phyloP scores from a whole-genome alignment of 441 rosid genomes.

The Aleurites moluccanus region DNA sequence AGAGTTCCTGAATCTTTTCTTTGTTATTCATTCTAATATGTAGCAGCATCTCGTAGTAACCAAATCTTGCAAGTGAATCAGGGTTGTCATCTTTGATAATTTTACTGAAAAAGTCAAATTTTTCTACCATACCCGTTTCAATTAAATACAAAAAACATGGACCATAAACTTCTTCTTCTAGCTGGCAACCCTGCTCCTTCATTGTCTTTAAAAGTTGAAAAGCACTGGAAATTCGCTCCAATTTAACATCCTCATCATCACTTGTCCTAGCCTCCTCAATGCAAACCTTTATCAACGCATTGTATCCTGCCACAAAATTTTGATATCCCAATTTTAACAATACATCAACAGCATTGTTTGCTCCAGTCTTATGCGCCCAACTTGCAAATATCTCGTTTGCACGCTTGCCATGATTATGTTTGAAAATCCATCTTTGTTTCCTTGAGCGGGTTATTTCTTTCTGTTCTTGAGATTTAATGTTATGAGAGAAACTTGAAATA shows the following conservation, averaged over 20 bases:
- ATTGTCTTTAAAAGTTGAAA: slow-evolving; percentile 41
- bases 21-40: slow-evolving; percentile 46
- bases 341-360: slow-evolving; percentile 43
- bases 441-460: slow-evolving; percentile 60
- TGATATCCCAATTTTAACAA: slow-evolving; percentile 65
- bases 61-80: slow-evolving; percentile 47
- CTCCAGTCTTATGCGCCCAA: slow-evolving; percentile 55
- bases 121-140: slow-evolving; percentile 63
- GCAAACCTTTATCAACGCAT: slow-evolving; percentile 46
- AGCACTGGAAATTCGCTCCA: slow-evolving; percentile 46
- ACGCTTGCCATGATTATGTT: slow-evolving; percentile 33
- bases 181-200: slow-evolving; percentile 60
- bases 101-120: slow-evolving; percentile 45
- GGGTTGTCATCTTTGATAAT: slow-evolving; percentile 45
- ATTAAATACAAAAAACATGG: slow-evolving; percentile 59
- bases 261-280: slow-evolving; percentile 49
- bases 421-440: slow-evolving; percentile 54
- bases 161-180: slow-evolving; percentile 63
- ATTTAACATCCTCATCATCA: slow-evolving; percentile 46
- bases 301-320: slow-evolving; percentile 62
- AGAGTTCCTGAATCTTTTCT: slow-evolving; percentile 59
- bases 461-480: slow-evolving; percentile 26
- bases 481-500: slow-evolving; percentile 26
- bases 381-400: slow-evolving; percentile 35
- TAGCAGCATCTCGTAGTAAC: slow-evolving; percentile 86